Conservation (phyloP, 768 basidiomycete species). For the Trametes villosa region DNA sequence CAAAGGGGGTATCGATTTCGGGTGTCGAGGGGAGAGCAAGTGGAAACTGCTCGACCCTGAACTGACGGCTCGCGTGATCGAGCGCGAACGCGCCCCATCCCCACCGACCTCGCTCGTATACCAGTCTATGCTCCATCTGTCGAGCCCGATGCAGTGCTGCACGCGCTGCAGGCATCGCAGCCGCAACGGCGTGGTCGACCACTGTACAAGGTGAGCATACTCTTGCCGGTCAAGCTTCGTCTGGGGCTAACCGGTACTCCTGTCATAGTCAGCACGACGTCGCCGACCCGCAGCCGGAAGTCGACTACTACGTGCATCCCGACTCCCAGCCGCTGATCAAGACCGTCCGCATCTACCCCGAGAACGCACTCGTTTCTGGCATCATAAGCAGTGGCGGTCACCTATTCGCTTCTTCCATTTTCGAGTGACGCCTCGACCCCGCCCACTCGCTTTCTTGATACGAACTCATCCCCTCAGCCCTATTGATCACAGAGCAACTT, state of each 20-base stretch:
- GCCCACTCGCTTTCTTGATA: no score
- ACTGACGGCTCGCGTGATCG: neutral
- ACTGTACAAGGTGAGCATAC: neutral
- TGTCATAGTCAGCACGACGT: neutral
- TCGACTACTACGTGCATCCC: conserved; percentile 3
- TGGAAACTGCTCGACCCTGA: neutral
- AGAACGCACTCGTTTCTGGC: no score
- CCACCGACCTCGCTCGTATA: neutral
- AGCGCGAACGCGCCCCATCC: neutral
- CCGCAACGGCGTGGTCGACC: neutral
- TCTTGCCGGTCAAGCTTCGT: neutral
- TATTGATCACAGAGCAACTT: no score
- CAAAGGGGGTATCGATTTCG: neutral
- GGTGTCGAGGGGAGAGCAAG: neutral
- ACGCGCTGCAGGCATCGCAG: neutral
- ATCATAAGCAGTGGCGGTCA: no score
- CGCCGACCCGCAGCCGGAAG: neutral
- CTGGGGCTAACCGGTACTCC: neutral
- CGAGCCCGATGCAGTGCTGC: neutral
- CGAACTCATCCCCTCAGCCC: no score
- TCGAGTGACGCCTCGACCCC: no score
- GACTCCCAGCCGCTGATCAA: neutral
- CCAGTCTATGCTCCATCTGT: neutral
- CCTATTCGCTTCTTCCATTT: no score
- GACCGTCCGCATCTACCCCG: neutral